A percentile compares a stretch with the other conserved stretches of the same genome.
These are phyloP conservation scores for Debaryomyces sp. DNA, from an alignment of 1,139 yeast genomes.

Conservation along the genomic window DNA sequence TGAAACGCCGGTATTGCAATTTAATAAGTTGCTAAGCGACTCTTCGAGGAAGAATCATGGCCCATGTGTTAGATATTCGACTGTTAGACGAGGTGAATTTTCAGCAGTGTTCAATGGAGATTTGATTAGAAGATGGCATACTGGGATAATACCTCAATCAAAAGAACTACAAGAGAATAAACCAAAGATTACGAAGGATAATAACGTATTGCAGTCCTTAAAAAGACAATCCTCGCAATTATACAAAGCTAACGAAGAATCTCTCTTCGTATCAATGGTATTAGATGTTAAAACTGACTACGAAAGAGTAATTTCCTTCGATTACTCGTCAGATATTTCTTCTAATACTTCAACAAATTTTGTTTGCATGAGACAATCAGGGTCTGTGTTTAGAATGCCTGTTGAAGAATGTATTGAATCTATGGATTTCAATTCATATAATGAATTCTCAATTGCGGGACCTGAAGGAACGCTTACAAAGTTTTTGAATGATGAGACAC, in stretches of 20 bases:
- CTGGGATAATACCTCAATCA: constrained; percentile 59
- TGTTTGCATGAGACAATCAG: constrained; percentile 88
- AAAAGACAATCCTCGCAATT: constrained; percentile 39
- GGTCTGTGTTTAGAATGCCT: constrained; percentile 81
- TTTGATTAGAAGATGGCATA: constrained; percentile 78
- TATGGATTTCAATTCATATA: constrained; percentile 67
- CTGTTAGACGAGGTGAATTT: constrained; percentile 70
- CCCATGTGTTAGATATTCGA: constrained; percentile 72
- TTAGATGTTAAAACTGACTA: constrained; percentile 74
- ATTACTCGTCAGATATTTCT: constrained; percentile 64
- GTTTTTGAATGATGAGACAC: constrained; percentile 29
- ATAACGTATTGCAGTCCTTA: constrained; percentile 28
- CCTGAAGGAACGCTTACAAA: constrained; percentile 57
- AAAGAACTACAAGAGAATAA: constrained; percentile 10
- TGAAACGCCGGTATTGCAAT: constrained; percentile 65
- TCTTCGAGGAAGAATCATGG: constrained; percentile 61
- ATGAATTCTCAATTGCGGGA: constrained; percentile 70
- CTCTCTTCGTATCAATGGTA: constrained; percentile 75
- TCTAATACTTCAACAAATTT: constrained; percentile 54
- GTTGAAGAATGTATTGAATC: constrained; percentile 69
- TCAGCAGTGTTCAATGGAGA: constrained; percentile 81
- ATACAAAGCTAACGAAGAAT: constrained; percentile 47
- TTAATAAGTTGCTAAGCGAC: constrained; percentile 69
- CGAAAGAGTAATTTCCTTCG: constrained; percentile 84
- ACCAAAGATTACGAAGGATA: constrained; percentile 14